A percentile compares a stretch with the other conserved stretches of the same genome.
Conservation (phyloP, 805 yeast genomes). For the Torulaspora quercuum region DNA sequence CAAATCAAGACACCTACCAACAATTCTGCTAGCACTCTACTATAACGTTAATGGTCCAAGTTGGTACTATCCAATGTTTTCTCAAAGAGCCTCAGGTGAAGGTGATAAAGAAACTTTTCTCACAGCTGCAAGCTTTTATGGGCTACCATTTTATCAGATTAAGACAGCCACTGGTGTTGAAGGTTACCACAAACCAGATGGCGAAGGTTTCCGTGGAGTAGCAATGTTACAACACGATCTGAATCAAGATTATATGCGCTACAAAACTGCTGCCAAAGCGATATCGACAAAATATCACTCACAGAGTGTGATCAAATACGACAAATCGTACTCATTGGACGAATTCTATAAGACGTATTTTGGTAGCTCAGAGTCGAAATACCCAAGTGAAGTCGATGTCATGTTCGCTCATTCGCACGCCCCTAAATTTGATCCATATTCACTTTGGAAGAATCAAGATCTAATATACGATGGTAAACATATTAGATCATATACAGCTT, state of each 20-base stretch:
- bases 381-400: conserved; percentile 20
- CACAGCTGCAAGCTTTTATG: conserved; percentile 53
- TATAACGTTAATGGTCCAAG: conserved; percentile 67
- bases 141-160: conserved; percentile 49
- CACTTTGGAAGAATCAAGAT: conserved; percentile 23
- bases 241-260: conserved; percentile 48
- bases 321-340: conserved; percentile 21
- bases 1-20: conserved; percentile 55
- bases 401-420: conserved; percentile 41
- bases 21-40: conserved; percentile 58
- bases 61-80: conserved; percentile 63
- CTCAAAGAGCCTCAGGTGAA: conserved; percentile 79
- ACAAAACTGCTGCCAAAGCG: conserved; percentile 20
- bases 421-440: conserved; percentile 40
- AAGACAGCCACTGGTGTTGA: conserved; percentile 38
- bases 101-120: conserved; percentile 77
- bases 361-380: conserved; percentile 12
- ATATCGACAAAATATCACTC: conserved; percentile 16
- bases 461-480: conserved; percentile 25
- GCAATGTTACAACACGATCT: conserved; percentile 81
- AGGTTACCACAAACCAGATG: conserved; percentile 37
- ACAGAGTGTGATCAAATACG: conserved; percentile 15
- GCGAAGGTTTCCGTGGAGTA: conserved; percentile 53
- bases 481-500: conserved; percentile 24
- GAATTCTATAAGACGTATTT: conserved; percentile 23